Evolutionary conservation across 768 basidiomycete genomes (phyloP), one percentile per base, ranked within the genome.

Genomic region (Crucibulum laeve): DNA sequence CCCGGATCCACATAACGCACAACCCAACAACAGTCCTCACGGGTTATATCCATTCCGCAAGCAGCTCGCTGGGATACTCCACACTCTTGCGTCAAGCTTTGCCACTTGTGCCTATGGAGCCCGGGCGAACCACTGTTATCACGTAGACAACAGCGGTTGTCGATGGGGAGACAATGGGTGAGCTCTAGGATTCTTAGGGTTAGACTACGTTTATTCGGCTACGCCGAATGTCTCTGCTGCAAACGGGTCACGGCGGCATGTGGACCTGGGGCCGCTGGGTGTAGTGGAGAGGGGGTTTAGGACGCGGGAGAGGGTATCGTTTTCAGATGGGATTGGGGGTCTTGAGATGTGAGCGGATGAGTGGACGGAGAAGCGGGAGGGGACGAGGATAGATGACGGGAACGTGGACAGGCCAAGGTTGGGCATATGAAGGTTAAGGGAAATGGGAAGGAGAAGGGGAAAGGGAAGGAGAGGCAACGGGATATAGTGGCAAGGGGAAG

Each of bases 41-140:
- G 71, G 77, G 41, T 51, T 79, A 18, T 56, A 66, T 15, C 76
- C 79, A 46, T 70, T 85, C 13, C 79, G 79, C 28, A 63, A 73
- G 22, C 85, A 87, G 53, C 78, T 87, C 65, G 72, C 82, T 0
- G 78, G 80, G 19, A 80, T 87, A 55, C 71, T 88, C 0, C 83
- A 87, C 43, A 72, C 82, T 4, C 72, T 88, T 41, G 69, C 77
- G 5, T 80, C 80, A 14, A 84, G 82, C 0, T 88, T 87, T 53
- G 80, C 82, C 3, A 82, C 82, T 1, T 88, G 86, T 43, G 86
- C 86, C 0, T 88, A 87, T 50, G 86, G 86, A 4, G 67, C 75
- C 7, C 68, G 68, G 4, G 71, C 82, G 3, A 69, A 67, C 24
- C 78, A 84, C 41, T 52, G 83, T 78, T 2, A 58, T 84, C 19